phyloP scores from a whole-genome alignment of 2,329 filamentous ascomycete species.

The Aureobasidium zeae region DNA sequence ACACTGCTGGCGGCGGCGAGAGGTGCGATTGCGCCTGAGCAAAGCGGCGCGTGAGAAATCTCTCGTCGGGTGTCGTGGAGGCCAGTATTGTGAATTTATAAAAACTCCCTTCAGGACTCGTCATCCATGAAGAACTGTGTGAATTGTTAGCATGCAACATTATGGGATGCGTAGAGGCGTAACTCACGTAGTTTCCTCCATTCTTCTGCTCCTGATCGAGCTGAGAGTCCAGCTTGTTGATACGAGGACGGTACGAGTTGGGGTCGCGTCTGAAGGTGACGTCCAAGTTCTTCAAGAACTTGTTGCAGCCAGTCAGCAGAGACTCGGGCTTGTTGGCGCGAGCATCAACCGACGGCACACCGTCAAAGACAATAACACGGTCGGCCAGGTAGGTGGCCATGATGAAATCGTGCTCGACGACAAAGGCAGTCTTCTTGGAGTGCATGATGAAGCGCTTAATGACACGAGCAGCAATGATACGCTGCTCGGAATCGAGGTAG shows the following conservation, averaged over 20 bases:
- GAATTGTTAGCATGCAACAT: conserved; percentile 2
- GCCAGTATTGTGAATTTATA: conserved; percentile 28
- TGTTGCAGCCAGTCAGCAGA: conserved; percentile 90
- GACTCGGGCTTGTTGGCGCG: conserved; percentile 87
- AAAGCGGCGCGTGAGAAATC: conserved; percentile 14
- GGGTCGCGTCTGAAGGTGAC: conserved; percentile 98
- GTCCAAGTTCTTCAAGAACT: conserved; percentile 90
- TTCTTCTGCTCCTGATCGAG: conserved; percentile 97
- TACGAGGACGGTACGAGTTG: conserved; percentile 89
- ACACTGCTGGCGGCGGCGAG: conserved; percentile 12
- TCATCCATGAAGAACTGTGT: conserved; percentile 90
- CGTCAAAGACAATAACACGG: conserved; percentile 97
- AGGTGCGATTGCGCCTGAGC: conserved; percentile 12
- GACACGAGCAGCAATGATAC: conserved; percentile 92
- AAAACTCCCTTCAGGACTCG: conserved; percentile 57
- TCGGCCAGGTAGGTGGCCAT: conserved; percentile 81
- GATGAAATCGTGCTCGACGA: conserved; percentile 99
- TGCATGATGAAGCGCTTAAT: conserved; percentile 99
- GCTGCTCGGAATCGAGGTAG: conserved; percentile 97
- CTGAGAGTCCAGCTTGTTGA: conserved; percentile 95
- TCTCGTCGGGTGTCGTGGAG: conserved; percentile 5
- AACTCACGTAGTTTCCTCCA: conserved; percentile 76
- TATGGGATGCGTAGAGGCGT: not conserved
- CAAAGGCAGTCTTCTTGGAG: conserved; percentile 97
- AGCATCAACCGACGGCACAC: conserved; percentile 77